Conservation (phyloP, 1,284 basidiomycete genomes). For the Stereum hirsutum region DNA sequence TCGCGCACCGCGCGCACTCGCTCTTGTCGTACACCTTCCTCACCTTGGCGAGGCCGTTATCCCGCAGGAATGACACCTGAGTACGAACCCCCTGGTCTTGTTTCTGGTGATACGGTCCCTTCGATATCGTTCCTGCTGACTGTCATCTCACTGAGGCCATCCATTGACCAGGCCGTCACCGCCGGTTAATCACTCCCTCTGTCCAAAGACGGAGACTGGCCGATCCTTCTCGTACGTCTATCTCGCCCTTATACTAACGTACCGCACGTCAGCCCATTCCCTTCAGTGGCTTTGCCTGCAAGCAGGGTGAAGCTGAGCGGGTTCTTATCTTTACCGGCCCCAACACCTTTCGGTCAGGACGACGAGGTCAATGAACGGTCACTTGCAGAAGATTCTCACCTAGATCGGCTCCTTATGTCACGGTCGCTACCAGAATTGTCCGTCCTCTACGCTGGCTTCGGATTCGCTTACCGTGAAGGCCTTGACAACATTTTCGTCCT, state of each 20-base stretch:
- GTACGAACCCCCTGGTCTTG: constrained; percentile 82
- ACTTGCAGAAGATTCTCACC: constrained; percentile 95
- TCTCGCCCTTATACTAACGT: not conserved
- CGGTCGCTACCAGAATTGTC: constrained; percentile 88
- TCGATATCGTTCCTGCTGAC: constrained; percentile 94
- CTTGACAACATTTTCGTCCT: constrained; percentile 95
- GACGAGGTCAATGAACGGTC: constrained; percentile 94
- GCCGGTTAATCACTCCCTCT: constrained; percentile 94
- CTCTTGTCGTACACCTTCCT: too few relatives aligned
- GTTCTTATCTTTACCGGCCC: constrained; percentile 94
- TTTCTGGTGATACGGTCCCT: constrained; percentile 89
- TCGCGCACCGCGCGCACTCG: too few relatives aligned
- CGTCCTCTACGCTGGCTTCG: constrained; percentile 83
- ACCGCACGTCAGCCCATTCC: constrained; percentile 10
- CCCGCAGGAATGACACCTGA: too few relatives aligned
- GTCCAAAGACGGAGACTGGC: constrained; percentile 84
- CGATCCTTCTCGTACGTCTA: constrained; percentile 88
- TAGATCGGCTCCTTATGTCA: constrained; percentile 96
- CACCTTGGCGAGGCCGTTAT: too few relatives aligned
- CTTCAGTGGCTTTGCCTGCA: constrained; percentile 85
- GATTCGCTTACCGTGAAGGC: constrained; percentile 86
- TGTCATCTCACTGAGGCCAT: constrained; percentile 92
- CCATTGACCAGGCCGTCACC: constrained; percentile 93
- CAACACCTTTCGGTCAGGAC: constrained; percentile 94
- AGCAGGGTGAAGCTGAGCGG: constrained; percentile 96